These are phyloP conservation scores for bread wheat (Triticum aestivum) DNA, from an alignment of 176 grass and related monocot genomes.

Conservation along the genomic window IWGSC_CS_RefSeq_v2.1 NC_057797.1:581750-582249, in stretches of 20 bases:
- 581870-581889: neutral
- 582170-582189: too few relatives aligned
- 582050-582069: too few relatives aligned
- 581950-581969: too few relatives aligned
- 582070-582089: too few relatives aligned
- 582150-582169: neutral
- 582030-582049: rapidly evolving
- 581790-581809: neutral
- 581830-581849: rapidly evolving
- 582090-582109: too few relatives aligned
- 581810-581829: rapidly evolving
- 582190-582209: neutral
- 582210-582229: neutral
- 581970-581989: too few relatives aligned
- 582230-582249: neutral
- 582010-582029: rapidly evolving
- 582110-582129: too few relatives aligned
- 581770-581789: rapidly evolving
- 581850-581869: neutral
- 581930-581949: too few relatives aligned
- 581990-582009: too few relatives aligned
- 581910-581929: too few relatives aligned
- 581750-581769: neutral
- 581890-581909: too few relatives aligned
- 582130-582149: neutral